These are phyloP conservation scores for Terfezia boudieri DNA, from an alignment of 495 filamentous ascomycete genomes.

Conservation along the genomic window DNA sequence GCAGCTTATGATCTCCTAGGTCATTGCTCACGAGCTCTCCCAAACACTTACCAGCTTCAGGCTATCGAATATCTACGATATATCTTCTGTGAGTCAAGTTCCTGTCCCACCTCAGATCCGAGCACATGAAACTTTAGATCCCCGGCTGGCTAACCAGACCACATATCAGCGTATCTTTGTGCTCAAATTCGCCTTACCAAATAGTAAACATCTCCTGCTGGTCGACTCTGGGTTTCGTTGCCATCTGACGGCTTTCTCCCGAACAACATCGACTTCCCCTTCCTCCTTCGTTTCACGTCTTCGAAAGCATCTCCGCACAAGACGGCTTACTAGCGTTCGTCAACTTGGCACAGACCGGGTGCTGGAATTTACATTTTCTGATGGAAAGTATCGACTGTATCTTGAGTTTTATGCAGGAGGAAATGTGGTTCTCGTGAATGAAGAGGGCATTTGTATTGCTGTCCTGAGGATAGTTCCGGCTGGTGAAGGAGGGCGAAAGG, in stretches of 20 bases:
- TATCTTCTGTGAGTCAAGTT: conserved; percentile 41
- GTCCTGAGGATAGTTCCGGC: conserved; percentile 58
- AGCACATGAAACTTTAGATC: neutral
- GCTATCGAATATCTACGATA: conserved; percentile 82
- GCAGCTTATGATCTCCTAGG: conserved; percentile 12
- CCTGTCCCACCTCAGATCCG: too few relatives aligned
- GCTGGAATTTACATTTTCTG: conserved; percentile 77
- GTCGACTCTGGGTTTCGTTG: conserved; percentile 92
- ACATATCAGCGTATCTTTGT: conserved; percentile 51
- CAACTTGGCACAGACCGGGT: conserved; percentile 31
- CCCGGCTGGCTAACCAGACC: conserved; percentile 16
- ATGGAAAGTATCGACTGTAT: conserved; percentile 68
- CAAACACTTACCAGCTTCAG: conserved; percentile 50
- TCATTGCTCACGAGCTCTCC: conserved; percentile 81
- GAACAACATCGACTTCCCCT: conserved; percentile 60
- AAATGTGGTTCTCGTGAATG: conserved; percentile 79
- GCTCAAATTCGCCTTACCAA: conserved; percentile 54
- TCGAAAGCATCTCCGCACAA: conserved; percentile 68
- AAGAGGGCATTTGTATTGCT: conserved; percentile 51
- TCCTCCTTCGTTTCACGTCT: conserved; percentile 62
- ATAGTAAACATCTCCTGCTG: conserved; percentile 63
- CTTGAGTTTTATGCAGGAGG: conserved; percentile 93
- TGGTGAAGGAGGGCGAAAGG: conserved; percentile 49
- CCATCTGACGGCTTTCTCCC: conserved; percentile 73
- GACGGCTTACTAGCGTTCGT: conserved; percentile 53